Evolutionary conservation across 192 early-diverging fungal genomes (phyloP).

Genomic region (Spinellus fusiger): DNA sequence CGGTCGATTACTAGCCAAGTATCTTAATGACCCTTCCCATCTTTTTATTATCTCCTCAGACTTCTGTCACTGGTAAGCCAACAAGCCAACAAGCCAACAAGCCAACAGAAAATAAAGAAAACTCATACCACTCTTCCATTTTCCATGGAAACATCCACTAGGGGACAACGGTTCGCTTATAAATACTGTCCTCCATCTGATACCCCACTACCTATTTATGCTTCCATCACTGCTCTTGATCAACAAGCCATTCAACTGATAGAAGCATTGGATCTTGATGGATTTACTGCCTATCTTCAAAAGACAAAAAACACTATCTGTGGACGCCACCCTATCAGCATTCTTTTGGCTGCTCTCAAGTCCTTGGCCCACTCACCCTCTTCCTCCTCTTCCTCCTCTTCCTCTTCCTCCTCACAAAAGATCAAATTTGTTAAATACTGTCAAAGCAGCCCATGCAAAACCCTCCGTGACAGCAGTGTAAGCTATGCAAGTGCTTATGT

Average conservation of each 20-base stretch:
- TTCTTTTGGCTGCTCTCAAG: constrained; percentile 68
- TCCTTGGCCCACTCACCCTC: constrained; percentile 17
- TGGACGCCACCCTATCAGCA: constrained; percentile 84
- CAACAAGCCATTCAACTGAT: constrained; percentile 75
- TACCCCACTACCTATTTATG: constrained; percentile 53
- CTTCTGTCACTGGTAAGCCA: constrained; percentile 87
- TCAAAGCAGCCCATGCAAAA: constrained; percentile 66
- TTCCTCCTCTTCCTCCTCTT: too few relatives aligned
- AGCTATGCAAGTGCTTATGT: constrained; percentile 68
- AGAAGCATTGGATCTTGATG: constrained; percentile 49
- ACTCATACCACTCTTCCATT: neutral
- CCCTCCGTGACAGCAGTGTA: constrained; percentile 61
- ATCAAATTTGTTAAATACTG: constrained; percentile 80
- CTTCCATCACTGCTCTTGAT: constrained; percentile 79
- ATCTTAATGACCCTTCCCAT: constrained; percentile 60
- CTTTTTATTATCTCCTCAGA: constrained; percentile 95
- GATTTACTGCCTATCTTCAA: constrained; percentile 66
- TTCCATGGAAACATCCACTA: neutral
- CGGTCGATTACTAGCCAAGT: constrained; percentile 69
- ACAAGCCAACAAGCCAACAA: too few relatives aligned
- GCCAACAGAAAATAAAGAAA: neutral
- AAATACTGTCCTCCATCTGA: constrained; percentile 48
- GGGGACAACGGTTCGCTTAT: constrained; percentile 82
- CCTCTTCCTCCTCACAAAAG: too few relatives aligned
- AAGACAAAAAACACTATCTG: constrained; percentile 91